Evolutionary conservation across 2,329 filamentous ascomycete species (phyloP).

Genomic region (Tolypocladium endophyticum): DNA sequence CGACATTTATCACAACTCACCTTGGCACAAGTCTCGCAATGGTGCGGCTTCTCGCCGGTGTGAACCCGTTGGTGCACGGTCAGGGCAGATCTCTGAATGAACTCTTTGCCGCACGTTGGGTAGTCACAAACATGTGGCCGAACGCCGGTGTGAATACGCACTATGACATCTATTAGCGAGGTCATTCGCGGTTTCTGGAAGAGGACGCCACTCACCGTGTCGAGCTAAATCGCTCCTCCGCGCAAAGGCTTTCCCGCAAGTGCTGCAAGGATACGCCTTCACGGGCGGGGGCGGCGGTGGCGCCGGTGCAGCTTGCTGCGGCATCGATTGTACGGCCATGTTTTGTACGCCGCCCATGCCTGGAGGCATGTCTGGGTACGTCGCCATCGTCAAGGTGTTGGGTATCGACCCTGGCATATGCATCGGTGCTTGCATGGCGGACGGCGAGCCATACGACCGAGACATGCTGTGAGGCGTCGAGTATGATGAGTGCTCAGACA

Average conservation of each 20-base stretch:
- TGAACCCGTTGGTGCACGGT: slow-evolving; percentile 94
- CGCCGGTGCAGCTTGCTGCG: slow-evolving; percentile 16
- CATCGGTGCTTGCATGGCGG: slow-evolving; percentile 39
- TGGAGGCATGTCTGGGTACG: slow-evolving; percentile 23
- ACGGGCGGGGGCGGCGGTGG: slow-evolving; percentile 23
- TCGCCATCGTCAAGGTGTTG: slow-evolving; percentile 29
- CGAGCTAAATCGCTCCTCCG: slow-evolving; percentile 86
- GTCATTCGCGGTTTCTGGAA: neutral
- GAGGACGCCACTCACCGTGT: slow-evolving; percentile 53
- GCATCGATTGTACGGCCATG: slow-evolving; percentile 28
- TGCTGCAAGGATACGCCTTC: slow-evolving; percentile 80
- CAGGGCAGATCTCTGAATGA: slow-evolving; percentile 91
- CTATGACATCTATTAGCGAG: slow-evolving; percentile 36
- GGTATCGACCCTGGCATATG: slow-evolving; percentile 33
- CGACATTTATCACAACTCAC: slow-evolving; percentile 37
- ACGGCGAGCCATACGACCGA: slow-evolving; percentile 42
- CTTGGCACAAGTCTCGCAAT: slow-evolving; percentile 95
- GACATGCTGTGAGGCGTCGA: slow-evolving; percentile 37
- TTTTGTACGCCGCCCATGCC: slow-evolving; percentile 23
- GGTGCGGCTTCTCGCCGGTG: slow-evolving; percentile 96
- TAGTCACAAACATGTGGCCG: slow-evolving; percentile 89
- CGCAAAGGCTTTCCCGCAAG: slow-evolving; percentile 86
- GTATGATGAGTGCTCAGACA: slow-evolving; percentile 48
- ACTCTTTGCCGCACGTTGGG: slow-evolving; percentile 83
- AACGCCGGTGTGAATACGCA: slow-evolving; percentile 88